Conservation (phyloP, 2,329 filamentous ascomycete genomes). For the Botrytis elliptica region DNA sequence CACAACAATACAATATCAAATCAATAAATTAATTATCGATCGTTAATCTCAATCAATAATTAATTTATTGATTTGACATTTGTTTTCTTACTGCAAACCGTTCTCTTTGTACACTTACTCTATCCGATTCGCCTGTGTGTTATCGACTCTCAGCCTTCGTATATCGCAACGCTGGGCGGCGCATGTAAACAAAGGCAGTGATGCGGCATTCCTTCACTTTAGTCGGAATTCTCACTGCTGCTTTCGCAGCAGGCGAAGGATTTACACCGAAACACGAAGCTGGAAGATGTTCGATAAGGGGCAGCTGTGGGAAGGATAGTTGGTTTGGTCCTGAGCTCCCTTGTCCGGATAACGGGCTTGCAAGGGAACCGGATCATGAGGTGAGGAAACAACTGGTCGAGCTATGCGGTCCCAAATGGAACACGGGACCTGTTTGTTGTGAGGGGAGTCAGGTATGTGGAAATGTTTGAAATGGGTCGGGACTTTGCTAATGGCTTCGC, state of each 20-base stretch:
- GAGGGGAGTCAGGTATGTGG: conserved; percentile 66
- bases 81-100: background rate
- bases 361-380: conserved; percentile 68
- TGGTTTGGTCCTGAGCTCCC: conserved; percentile 89
- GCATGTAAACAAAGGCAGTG: conserved; percentile 20
- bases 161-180: conserved; percentile 25
- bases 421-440: conserved; percentile 80
- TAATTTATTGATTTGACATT: background rate
- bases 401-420: conserved; percentile 87
- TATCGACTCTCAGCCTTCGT: background rate
- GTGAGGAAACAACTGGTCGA: conserved; percentile 76
- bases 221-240: conserved; percentile 27
- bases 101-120: background rate
- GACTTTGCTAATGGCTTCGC: conserved; percentile 20
- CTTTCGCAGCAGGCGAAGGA: conserved; percentile 31
- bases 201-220: conserved; percentile 30
- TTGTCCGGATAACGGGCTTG: conserved; percentile 86
- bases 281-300: conserved; percentile 85
- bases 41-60: background rate
- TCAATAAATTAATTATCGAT: background rate
- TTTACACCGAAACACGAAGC: conserved; percentile 67
- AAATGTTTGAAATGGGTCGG: background rate
- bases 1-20: background rate
- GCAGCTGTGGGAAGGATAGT: conserved; percentile 86
- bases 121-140: background rate